A percentile compares a stretch with the other conserved stretches of the same genome.
phyloP scores from a whole-genome alignment of 768 basidiomycete genomes.

The Russula sp. region DNA sequence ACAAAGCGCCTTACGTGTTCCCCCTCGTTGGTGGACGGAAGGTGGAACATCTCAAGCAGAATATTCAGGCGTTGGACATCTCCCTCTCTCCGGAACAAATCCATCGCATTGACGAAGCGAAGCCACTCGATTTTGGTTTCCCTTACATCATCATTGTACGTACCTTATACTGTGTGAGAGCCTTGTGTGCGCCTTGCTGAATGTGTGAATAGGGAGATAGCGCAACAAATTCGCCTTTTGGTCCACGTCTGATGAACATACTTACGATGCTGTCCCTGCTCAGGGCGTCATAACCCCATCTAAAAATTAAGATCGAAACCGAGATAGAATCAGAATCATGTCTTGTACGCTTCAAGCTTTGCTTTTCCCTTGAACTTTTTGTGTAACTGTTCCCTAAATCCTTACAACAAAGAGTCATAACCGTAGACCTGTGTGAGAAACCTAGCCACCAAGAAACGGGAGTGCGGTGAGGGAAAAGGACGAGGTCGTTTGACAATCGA shows the following conservation, averaged over 20 bases:
- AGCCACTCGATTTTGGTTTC: constrained; percentile 50
- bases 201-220: background rate
- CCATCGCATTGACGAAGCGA: constrained; percentile 42
- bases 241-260: background rate
- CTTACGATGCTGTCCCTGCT: background rate
- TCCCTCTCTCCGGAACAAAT: constrained; percentile 48
- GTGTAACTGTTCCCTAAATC: too few species aligned
- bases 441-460: background rate
- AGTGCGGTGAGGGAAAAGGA: background rate
- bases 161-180: background rate
- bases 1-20: constrained; percentile 53
- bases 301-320: background rate
- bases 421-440: background rate
- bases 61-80: constrained; percentile 51
- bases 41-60: constrained; percentile 49
- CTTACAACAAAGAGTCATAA: background rate
- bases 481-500: background rate
- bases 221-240: background rate
- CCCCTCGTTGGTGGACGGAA: constrained; percentile 53
- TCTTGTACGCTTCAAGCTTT: too few species aligned
- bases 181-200: background rate
- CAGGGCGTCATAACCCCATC: constrained; percentile 8
- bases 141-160: constrained; percentile 39
- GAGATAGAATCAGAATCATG: background rate
- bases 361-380: too few species aligned